phyloP scores from a whole-genome alignment of 441 rosid genomes.

The Adansonia rubrostipa region DNA sequence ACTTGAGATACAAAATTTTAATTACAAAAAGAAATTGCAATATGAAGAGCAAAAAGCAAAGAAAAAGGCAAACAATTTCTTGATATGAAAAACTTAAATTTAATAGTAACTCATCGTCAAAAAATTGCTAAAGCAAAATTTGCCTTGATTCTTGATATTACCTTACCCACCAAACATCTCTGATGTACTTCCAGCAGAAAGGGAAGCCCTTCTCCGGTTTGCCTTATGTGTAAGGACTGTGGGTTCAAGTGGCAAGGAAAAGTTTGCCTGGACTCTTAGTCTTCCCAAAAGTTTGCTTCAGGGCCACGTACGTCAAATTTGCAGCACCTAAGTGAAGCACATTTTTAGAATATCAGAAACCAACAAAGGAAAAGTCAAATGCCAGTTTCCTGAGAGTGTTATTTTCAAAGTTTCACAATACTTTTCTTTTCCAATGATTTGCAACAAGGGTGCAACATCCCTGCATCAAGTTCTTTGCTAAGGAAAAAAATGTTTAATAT shows the following conservation, averaged over 20 bases:
- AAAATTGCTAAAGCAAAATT: conserved; percentile 4
- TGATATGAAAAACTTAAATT: conserved; percentile 15
- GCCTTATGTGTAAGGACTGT: conserved; percentile 92
- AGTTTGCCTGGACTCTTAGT: conserved; percentile 62
- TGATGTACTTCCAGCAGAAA: conserved; percentile 88
- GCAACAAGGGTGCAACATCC: background rate
- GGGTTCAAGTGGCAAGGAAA: conserved; percentile 91
- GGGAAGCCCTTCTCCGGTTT: conserved; percentile 91
- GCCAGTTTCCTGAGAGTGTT: background rate
- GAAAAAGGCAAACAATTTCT: background rate
- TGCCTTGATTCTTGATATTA: conserved; percentile 52
- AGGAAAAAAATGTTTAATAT: conserved; percentile 3
- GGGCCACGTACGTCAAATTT: conserved; percentile 86
- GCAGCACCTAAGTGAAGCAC: conserved; percentile 75
- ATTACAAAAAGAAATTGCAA: background rate
- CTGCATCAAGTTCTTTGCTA: background rate
- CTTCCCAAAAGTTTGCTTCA: conserved; percentile 91
- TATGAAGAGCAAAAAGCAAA: background rate
- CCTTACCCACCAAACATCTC: conserved; percentile 87
- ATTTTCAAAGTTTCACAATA: background rate
- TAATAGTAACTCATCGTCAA: conserved; percentile 13
- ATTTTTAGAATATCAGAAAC: conserved; percentile 34
- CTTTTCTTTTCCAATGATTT: background rate
- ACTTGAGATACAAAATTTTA: conserved; percentile 11
- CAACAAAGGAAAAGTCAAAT: conserved; percentile 16